A percentile compares a stretch with the other conserved stretches of the same genome.
These are phyloP conservation scores for Triticum aestivum DNA, from an alignment of 176 grass and related monocot genomes.

Conservation along the genomic window DNA sequence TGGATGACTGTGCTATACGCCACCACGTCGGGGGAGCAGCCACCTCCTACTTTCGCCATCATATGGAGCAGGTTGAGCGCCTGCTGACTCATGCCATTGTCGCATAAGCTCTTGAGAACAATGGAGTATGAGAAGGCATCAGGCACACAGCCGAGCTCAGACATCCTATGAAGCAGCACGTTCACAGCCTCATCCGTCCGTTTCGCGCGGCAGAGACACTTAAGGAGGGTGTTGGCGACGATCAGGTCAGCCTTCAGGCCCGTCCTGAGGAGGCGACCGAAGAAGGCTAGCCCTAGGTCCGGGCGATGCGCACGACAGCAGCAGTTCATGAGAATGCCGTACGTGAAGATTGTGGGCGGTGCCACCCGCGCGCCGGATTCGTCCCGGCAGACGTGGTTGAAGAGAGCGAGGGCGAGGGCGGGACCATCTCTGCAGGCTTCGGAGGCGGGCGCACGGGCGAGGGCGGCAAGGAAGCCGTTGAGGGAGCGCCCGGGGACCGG, in stretches of 20 bases:
- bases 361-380: not conserved
- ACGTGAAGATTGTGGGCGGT: not conserved
- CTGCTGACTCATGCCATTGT: no score
- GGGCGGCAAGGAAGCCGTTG: no score
- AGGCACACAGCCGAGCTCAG: no score
- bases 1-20: not conserved
- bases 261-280: not conserved
- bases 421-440: not conserved
- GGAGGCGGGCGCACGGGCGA: not conserved
- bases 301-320: not conserved
- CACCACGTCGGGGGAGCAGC: not conserved
- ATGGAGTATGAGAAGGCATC: accelerated
- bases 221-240: not conserved
- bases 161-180: no score
- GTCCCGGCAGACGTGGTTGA: not conserved
- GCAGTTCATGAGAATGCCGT: not conserved
- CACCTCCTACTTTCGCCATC: not conserved
- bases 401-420: not conserved
- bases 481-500: not conserved
- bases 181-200: not conserved
- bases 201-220: not conserved
- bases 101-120: no score
- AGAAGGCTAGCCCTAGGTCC: not conserved
- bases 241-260: not conserved
- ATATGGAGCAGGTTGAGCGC: no score